Evolutionary conservation across 768 basidiomycete genomes (phyloP), one percentile per base, ranked within the genome.

Genomic region (Myochromella boudieri): DNA sequence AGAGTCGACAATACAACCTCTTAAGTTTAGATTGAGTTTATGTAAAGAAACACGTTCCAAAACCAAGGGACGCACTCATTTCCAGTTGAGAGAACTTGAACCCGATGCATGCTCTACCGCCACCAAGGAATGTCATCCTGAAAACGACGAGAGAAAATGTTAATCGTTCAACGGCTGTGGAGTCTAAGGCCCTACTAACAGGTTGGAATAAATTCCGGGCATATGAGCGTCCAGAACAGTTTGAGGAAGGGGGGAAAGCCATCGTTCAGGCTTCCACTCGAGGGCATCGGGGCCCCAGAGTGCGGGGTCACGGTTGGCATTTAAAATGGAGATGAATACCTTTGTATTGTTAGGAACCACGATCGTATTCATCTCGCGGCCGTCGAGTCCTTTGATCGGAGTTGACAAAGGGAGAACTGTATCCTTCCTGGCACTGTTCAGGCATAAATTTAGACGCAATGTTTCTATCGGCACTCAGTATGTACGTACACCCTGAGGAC

Each of bases 51-150:
- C 24, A 33, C 9, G 17, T 24, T 7, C 12, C 6, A 11, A 18
- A 32, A 46, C 10, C 8, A 2, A 12, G 33, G 20, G 11, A 25
- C 48, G n/a, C 28, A 78, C 77, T 78, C 65, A 77, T 76, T 55
- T 78, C 77, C 6, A 80, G 62, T 49, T 78, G 71, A 1, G 76
- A 70, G 61, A 81, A 78, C 54, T 78, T 77, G 65, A 78, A 77
- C 0, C 76, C 78, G 24, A 77, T 74, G 67, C 75, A 77, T 7
- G 72, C 63, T 18, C 74, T 59, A 9, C 66, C 63, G 15, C 75
- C 75, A 26, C 66, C 72, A 9, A 71, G 46, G 57, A 74, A 77
- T 1, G 74, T 74, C 69, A 74, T 69, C 22, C 73, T 75, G 24
- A 14, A 34, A 14, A 34, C 5, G 5, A 7, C 27, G 10, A 44